These are phyloP conservation scores for Phaeosphaeria sp. DNA, from an alignment of 2,329 filamentous ascomycete species.

Conservation along the genomic window DNA sequence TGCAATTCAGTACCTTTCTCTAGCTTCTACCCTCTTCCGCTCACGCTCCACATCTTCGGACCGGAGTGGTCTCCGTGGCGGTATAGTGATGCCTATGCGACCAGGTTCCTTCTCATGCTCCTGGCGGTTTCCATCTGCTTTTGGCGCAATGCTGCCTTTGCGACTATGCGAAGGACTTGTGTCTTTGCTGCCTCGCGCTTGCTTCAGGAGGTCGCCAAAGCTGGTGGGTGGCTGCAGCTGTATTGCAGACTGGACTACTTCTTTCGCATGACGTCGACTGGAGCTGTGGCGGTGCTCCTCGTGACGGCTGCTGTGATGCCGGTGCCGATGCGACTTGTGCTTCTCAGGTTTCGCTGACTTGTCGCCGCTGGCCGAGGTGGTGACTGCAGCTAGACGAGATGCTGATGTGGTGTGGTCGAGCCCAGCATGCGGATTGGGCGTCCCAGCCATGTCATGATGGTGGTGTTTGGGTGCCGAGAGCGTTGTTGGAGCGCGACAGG, in stretches of 20 bases:
- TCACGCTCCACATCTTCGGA: constrained; percentile 50
- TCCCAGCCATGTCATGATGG: constrained; percentile 32
- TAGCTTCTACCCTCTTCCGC: constrained; percentile 41
- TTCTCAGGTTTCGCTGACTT: constrained; percentile 32
- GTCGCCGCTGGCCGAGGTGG: constrained; percentile 24
- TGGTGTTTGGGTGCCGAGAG: constrained; percentile 11
- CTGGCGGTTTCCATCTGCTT: constrained; percentile 12
- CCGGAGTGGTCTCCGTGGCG: constrained; percentile 39
- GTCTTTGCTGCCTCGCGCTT: constrained; percentile 40
- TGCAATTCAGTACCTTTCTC: constrained; percentile 43
- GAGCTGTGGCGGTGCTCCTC: constrained; percentile 39
- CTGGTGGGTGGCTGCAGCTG: constrained; percentile 54
- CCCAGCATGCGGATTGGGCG: constrained; percentile 26
- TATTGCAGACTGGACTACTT: constrained; percentile 54
- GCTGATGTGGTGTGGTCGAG: constrained; percentile 25
- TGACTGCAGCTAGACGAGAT: constrained; percentile 37
- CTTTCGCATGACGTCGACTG: constrained; percentile 46
- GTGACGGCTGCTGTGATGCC: constrained; percentile 35
- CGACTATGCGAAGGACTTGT: constrained; percentile 40
- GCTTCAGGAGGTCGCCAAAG: constrained; percentile 53
- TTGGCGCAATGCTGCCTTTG: constrained; percentile 33
- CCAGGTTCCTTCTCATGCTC: constrained; percentile 8
- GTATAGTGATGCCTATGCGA: constrained; percentile 18
- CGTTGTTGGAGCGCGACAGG: constrained; percentile 1
- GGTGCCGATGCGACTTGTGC: constrained; percentile 38